A percentile compares a stretch with the other conserved stretches of the same genome.
Evolutionary conservation across 2,329 filamentous ascomycete genomes (phyloP).

Genomic region (Fusarium pseudoanthophilum): DNA sequence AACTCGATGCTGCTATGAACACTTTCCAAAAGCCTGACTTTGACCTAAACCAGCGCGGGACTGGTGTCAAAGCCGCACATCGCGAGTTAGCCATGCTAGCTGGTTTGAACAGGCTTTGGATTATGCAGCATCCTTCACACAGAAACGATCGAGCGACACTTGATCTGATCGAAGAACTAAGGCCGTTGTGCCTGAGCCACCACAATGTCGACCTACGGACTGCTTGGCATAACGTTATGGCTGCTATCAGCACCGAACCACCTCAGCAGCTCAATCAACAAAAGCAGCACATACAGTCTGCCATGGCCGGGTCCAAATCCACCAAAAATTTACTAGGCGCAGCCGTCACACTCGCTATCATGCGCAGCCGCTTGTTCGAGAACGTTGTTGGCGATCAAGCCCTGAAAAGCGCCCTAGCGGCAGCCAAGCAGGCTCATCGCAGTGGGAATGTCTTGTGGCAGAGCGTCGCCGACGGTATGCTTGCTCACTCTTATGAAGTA

Average conservation of each 20-base stretch:
- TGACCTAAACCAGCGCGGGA: conserved; percentile 51
- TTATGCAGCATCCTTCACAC: conserved; percentile 72
- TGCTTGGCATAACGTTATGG: conserved; percentile 80
- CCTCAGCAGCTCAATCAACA: conserved; percentile 76
- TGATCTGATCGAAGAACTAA: conserved; percentile 72
- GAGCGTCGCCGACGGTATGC: conserved; percentile 82
- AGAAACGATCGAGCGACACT: conserved; percentile 68
- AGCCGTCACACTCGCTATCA: conserved; percentile 85
- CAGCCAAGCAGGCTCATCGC: conserved; percentile 72
- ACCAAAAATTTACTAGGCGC: conserved; percentile 82
- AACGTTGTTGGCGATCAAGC: conserved; percentile 84
- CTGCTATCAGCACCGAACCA: conserved; percentile 71
- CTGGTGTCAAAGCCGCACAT: conserved; percentile 61
- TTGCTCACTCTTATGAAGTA: conserved; percentile 78
- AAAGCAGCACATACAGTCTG: conserved; percentile 80
- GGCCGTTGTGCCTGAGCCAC: conserved; percentile 74
- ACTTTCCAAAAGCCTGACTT: conserved; percentile 74
- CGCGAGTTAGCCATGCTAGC: conserved; percentile 74
- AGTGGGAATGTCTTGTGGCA: conserved; percentile 80
- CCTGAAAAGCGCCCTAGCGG: conserved; percentile 78
- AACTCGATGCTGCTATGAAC: conserved; percentile 73
- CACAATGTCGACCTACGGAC: conserved; percentile 79
- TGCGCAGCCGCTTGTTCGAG: conserved; percentile 84
- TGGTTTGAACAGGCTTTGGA: conserved; percentile 75
- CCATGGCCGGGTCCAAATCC: conserved; percentile 74